Evolutionary conservation across 1,139 yeast genomes (phyloP).

Genomic region (Blastobotrys indianensis): DNA sequence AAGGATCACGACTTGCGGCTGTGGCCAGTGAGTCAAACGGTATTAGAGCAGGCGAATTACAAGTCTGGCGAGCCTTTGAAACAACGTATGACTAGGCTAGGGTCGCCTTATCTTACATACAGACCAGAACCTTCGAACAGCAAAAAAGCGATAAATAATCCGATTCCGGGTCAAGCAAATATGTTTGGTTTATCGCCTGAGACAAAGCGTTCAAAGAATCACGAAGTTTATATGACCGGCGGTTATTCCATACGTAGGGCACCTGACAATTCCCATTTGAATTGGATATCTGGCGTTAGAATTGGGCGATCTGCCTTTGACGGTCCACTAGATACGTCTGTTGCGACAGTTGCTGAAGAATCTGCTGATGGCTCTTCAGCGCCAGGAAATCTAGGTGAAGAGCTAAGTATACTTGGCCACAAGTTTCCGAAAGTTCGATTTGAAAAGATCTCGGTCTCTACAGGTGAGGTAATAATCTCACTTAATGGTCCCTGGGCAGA

Average conservation of each 20-base stretch:
- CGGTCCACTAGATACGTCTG: slow-evolving; percentile 26
- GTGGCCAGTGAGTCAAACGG: slow-evolving; percentile 66
- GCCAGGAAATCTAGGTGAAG: slow-evolving; percentile 80
- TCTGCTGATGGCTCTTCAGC: slow-evolving; percentile 33
- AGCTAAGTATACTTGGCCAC: slow-evolving; percentile 82
- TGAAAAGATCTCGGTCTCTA: slow-evolving; percentile 81
- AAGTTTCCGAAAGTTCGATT: slow-evolving; percentile 82
- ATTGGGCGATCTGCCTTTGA: slow-evolving; percentile 52
- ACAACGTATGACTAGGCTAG: slow-evolving; percentile 35
- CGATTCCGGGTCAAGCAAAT: slow-evolving; percentile 3
- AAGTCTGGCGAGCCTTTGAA: slow-evolving; percentile 38
- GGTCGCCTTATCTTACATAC: slow-evolving; percentile 46
- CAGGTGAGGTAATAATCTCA: slow-evolving; percentile 72
- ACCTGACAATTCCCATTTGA: slow-evolving; percentile 52
- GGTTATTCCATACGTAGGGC: slow-evolving; percentile 2
- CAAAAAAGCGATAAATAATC: not conserved
- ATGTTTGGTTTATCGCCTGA: slow-evolving; percentile 9
- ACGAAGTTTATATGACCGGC: slow-evolving; percentile 11
- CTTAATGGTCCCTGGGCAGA: slow-evolving; percentile 68
- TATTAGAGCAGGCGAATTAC: slow-evolving; percentile 56
- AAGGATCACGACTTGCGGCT: slow-evolving; percentile 77
- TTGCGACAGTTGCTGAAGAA: slow-evolving; percentile 30
- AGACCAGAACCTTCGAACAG: slow-evolving; percentile 43
- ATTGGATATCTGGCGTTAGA: slow-evolving; percentile 92
- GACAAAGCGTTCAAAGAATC: not conserved